A percentile compares a stretch with the other conserved stretches of the same genome.
Conservation (phyloP, 2,329 filamentous ascomycete genomes). For the Botrytis medusae region DNA sequence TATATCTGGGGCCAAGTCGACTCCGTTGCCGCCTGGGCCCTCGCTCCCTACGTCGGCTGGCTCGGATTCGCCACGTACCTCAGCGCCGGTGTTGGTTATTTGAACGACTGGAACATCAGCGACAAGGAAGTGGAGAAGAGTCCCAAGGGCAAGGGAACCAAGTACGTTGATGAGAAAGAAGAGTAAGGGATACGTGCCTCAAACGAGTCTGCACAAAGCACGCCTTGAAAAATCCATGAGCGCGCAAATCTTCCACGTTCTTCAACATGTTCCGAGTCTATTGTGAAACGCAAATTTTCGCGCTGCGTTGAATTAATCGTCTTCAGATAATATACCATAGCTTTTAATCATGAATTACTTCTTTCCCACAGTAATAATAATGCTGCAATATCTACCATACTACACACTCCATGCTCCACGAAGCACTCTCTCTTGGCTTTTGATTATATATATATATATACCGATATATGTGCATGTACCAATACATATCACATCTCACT, state of each 20-base stretch:
- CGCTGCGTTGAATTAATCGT: neutral
- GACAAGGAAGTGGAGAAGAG: constrained; percentile 37
- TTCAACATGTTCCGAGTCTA: neutral
- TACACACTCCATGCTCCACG: neutral
- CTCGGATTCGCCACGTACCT: constrained; percentile 85
- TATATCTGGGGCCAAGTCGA: constrained; percentile 78
- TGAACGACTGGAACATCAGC: constrained; percentile 66
- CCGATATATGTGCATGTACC: accelerated
- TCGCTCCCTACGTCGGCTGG: constrained; percentile 85
- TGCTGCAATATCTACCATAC: neutral
- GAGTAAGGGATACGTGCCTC: neutral
- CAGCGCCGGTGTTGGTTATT: constrained; percentile 63
- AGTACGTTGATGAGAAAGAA: constrained; percentile 39
- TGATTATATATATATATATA: too few relatives aligned
- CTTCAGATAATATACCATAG: constrained; percentile 1
- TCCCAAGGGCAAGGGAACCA: constrained; percentile 34
- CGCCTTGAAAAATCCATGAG: neutral
- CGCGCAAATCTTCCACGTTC: too few relatives aligned
- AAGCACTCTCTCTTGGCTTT: neutral
- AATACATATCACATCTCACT: neutral
- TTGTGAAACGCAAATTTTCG: too few relatives aligned
- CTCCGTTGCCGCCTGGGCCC: constrained; percentile 66
- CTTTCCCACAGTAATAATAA: neutral
- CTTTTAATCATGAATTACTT: neutral
- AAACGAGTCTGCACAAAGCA: neutral